A percentile compares a stretch with the other conserved stretches of the same genome.
Conservation (phyloP, 2,329 filamentous ascomycete genomes). For the Claviceps cyperi region DNA sequence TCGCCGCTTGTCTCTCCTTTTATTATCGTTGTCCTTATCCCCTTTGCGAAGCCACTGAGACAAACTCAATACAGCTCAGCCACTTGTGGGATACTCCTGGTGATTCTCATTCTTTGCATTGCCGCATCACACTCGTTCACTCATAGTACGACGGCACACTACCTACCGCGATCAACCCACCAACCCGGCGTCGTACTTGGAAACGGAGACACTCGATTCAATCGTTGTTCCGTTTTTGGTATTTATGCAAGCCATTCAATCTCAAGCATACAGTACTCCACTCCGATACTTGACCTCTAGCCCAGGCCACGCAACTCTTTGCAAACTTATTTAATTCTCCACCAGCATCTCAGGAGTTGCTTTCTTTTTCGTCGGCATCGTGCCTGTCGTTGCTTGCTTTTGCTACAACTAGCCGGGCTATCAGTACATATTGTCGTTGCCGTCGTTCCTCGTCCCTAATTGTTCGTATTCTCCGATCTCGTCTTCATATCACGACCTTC, state of each 20-base stretch:
- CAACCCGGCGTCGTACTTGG: not conserved
- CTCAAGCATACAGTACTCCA: not conserved
- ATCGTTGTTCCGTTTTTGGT: not conserved
- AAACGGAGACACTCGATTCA: not conserved
- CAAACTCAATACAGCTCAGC: no score
- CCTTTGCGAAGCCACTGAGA: no score
- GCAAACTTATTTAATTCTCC: not conserved
- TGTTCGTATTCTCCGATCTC: not conserved
- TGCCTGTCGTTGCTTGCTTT: not conserved
- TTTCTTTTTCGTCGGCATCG: not conserved
- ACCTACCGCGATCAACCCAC: not conserved
- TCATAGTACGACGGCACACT: not conserved
- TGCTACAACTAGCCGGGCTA: not conserved
- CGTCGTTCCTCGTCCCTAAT: slow-evolving; percentile 1
- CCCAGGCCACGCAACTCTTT: not conserved
- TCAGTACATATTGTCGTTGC: not conserved
- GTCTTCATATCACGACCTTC: not conserved
- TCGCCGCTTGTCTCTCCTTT: no score
- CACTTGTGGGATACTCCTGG: slow-evolving; percentile 1
- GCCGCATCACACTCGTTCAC: not conserved
- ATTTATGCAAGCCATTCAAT: not conserved
- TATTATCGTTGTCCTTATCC: no score
- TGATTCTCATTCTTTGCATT: slow-evolving; percentile 1
- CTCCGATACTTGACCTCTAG: not conserved
- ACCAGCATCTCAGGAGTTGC: not conserved